Conservation (phyloP, 2,329 filamentous ascomycete species). For the Tolypocladium guangdongense region DNA sequence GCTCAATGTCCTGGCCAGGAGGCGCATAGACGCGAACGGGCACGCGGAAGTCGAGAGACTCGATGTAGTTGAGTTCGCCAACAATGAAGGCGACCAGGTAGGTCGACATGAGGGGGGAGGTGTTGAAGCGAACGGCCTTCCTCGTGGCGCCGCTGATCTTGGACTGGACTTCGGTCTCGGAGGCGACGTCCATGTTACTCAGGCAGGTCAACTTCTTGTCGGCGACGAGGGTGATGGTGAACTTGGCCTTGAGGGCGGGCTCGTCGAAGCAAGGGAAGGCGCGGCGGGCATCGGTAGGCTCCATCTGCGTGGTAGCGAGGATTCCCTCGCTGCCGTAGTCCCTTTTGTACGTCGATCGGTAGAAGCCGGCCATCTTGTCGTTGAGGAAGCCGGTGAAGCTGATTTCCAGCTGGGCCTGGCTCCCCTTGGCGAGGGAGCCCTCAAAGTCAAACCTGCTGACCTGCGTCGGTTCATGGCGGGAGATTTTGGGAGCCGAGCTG, state of each 20-base stretch:
- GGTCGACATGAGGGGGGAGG: constrained; percentile 88
- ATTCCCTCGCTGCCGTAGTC: constrained; percentile 68
- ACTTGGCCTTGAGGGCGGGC: constrained; percentile 84
- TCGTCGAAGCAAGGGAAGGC: constrained; percentile 97
- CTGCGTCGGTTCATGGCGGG: constrained; percentile 70
- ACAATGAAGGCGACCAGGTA: constrained; percentile 92
- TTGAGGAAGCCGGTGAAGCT: constrained; percentile 69
- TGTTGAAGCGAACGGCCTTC: constrained; percentile 82
- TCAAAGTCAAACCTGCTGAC: constrained; percentile 72
- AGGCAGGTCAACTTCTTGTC: constrained; percentile 85
- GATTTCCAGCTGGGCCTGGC: constrained; percentile 54
- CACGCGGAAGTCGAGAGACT: constrained; percentile 83
- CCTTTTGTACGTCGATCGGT: constrained; percentile 86
- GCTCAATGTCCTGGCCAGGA: constrained; percentile 78
- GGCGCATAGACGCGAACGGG: constrained; percentile 92
- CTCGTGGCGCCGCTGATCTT: constrained; percentile 35
- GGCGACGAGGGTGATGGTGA: constrained; percentile 81
- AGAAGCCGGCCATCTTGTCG: constrained; percentile 96
- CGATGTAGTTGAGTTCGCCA: constrained; percentile 86
- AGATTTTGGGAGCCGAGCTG: constrained; percentile 32
- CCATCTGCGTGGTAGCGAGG: constrained; percentile 90
- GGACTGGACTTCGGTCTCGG: constrained; percentile 54
- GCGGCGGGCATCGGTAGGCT: constrained; percentile 84
- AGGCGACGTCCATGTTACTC: constrained; percentile 92
- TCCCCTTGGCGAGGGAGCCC: constrained; percentile 59